phyloP scores from a whole-genome alignment of 2,329 filamentous ascomycete species.

The Ustulina deusta region DNA sequence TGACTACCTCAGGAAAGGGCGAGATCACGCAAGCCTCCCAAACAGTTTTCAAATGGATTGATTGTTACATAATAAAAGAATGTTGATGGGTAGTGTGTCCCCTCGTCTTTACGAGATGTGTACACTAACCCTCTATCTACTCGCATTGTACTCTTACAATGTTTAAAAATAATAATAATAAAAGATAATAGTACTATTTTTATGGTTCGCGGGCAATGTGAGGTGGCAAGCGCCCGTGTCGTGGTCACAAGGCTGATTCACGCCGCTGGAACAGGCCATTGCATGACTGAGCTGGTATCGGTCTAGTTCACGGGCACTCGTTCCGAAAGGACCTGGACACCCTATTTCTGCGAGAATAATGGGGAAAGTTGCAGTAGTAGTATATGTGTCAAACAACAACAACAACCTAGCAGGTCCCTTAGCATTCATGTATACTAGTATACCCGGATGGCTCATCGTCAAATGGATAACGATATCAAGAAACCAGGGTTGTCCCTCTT shows the following conservation, averaged over 20 bases:
- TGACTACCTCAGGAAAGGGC: not conserved
- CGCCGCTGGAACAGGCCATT: slow-evolving; percentile 8
- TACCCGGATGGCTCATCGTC: slow-evolving; percentile 2
- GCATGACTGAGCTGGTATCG: slow-evolving; percentile 1
- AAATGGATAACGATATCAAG: slow-evolving; percentile 5
- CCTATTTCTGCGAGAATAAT: slow-evolving; percentile 11
- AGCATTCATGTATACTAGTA: slow-evolving; percentile 2
- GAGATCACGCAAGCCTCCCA: not conserved
- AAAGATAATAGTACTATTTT: not conserved
- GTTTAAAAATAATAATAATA: too few relatives aligned
- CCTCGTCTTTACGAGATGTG: not conserved
- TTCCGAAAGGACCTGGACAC: not conserved
- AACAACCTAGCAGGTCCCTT: slow-evolving; percentile 29
- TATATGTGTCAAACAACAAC: slow-evolving; percentile 9
- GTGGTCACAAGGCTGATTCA: slow-evolving; percentile 30
- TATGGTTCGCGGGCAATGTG: slow-evolving; percentile 21
- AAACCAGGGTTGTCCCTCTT: slow-evolving; percentile 9
- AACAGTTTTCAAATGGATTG: not conserved
- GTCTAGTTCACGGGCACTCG: slow-evolving; percentile 10
- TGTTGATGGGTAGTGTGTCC: not conserved
- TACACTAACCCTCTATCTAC: not conserved
- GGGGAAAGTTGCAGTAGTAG: slow-evolving; percentile 28
- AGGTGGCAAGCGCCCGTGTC: slow-evolving; percentile 22
- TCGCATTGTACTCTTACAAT: not conserved
- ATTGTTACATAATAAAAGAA: not conserved